Evolutionary conservation across 306 rosid species (phyloP).

Genomic region (Acacia confusa): DNA sequence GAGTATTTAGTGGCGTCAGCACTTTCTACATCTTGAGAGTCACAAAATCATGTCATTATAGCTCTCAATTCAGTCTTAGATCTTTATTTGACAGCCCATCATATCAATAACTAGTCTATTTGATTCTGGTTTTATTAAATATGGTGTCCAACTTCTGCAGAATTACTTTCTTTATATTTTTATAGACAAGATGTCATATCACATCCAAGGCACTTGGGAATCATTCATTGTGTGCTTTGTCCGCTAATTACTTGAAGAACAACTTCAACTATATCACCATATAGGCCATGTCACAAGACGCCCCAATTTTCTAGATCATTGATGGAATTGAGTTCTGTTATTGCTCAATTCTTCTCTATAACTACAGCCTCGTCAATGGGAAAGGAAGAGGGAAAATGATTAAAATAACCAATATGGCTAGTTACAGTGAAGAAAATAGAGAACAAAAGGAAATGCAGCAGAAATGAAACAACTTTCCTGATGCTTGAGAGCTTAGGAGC

Average conservation of each 20-base stretch:
- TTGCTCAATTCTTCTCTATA: neutral
- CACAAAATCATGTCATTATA: neutral
- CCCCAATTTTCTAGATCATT: neutral
- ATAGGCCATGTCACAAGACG: neutral
- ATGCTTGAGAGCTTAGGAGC: neutral
- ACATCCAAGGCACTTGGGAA: neutral
- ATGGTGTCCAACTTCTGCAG: neutral
- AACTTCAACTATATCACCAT: neutral
- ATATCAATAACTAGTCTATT: neutral
- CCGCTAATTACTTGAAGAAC: neutral
- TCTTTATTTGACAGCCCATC: neutral
- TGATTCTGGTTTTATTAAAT: constrained; percentile 12
- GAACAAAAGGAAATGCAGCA: neutral
- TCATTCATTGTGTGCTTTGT: neutral
- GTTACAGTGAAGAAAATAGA: too few relatives aligned
- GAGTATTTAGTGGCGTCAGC: neutral
- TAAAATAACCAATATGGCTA: neutral
- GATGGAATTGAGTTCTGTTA: neutral
- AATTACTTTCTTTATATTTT: constrained; percentile 5
- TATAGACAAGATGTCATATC: neutral
- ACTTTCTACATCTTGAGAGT: neutral
- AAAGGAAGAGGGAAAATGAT: neutral
- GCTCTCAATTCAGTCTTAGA: constrained; percentile 3
- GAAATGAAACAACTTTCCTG: neutral
- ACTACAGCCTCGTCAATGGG: neutral